Conservation (phyloP, 441 rosid genomes). For the Theobroma grandiflorum region DNA sequence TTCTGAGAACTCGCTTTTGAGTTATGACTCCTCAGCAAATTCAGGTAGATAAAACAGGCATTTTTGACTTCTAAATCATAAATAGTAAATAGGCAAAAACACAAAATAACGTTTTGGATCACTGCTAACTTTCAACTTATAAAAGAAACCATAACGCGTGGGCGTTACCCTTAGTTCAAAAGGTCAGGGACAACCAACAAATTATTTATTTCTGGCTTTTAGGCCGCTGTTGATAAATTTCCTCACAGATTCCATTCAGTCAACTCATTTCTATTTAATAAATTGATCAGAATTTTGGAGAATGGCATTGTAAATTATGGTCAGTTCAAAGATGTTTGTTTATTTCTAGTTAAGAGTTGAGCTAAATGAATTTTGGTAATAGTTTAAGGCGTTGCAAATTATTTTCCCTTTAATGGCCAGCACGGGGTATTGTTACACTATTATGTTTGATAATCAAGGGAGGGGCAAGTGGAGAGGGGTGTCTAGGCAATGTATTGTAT, state of each 20-base stretch:
- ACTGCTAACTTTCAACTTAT: neutral
- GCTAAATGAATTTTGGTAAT: too few relatives aligned
- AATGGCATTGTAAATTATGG: neutral
- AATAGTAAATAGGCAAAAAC: neutral
- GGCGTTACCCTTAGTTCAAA: neutral
- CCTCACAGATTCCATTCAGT: neutral
- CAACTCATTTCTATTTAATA: neutral
- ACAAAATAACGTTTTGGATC: neutral
- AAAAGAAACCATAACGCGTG: neutral
- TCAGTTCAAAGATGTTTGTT: too few relatives aligned
- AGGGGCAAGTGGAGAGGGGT: too few relatives aligned
- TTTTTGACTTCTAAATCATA: neutral
- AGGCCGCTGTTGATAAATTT: neutral
- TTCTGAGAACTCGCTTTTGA: conserved; percentile 69
- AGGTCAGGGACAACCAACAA: conserved; percentile 1
- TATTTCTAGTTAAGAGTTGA: too few relatives aligned
- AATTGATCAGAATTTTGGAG: neutral
- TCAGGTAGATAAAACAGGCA: conserved; percentile 54
- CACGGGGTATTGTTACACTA: neutral
- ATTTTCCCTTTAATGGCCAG: too few relatives aligned
- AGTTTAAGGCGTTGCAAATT: too few relatives aligned
- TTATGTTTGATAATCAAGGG: neutral
- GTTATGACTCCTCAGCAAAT: conserved; percentile 60
- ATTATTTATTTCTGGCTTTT: neutral
- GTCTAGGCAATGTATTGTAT: too few relatives aligned